Percentiles rank a stretch among this genome's conserved stretches.
Evolutionary conservation across 768 basidiomycete species (phyloP).

Genomic region (Rhizopogon vulgaris): DNA sequence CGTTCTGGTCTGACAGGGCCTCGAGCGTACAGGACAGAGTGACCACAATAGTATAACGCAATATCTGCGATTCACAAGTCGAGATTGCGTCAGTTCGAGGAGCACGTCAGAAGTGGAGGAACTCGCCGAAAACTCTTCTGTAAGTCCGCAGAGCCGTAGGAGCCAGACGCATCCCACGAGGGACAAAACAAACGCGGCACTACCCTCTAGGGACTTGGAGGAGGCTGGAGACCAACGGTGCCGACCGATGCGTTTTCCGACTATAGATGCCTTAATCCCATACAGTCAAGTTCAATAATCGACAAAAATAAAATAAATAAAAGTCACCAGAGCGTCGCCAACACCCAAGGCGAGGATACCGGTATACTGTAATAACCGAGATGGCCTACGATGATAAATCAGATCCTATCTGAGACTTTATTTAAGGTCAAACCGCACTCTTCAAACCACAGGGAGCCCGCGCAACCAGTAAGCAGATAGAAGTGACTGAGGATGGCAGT

Average conservation of each 20-base stretch:
- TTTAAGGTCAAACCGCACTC: constrained; percentile 30
- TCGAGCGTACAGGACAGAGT: constrained; percentile 72
- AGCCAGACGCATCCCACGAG: constrained; percentile 64
- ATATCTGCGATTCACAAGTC: constrained; percentile 41
- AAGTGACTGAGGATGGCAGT: constrained; percentile 98
- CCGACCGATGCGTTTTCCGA: constrained; percentile 79
- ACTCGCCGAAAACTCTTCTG: constrained; percentile 74
- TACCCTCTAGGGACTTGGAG: constrained; percentile 89
- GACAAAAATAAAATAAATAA: neutral
- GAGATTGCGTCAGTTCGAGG: constrained; percentile 12
- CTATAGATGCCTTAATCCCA: constrained; percentile 76
- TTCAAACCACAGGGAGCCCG: constrained; percentile 92
- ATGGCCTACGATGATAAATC: constrained; percentile 28
- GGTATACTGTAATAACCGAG: constrained; percentile 60
- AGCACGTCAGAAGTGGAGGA: constrained; percentile 3
- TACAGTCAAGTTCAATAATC: neutral
- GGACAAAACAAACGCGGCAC: constrained; percentile 70
- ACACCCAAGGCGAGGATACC: constrained; percentile 87
- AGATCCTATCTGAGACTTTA: constrained; percentile 3
- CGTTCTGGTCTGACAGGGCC: constrained; percentile 92
- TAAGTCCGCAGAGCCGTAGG: constrained; percentile 63
- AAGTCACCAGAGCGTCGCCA: constrained; percentile 84
- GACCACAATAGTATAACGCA: constrained; percentile 59
- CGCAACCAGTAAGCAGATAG: constrained; percentile 93
- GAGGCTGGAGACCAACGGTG: constrained; percentile 81